phyloP scores from a whole-genome alignment of 352 stramenopile species.

The Phytophthora sojae region DNA sequence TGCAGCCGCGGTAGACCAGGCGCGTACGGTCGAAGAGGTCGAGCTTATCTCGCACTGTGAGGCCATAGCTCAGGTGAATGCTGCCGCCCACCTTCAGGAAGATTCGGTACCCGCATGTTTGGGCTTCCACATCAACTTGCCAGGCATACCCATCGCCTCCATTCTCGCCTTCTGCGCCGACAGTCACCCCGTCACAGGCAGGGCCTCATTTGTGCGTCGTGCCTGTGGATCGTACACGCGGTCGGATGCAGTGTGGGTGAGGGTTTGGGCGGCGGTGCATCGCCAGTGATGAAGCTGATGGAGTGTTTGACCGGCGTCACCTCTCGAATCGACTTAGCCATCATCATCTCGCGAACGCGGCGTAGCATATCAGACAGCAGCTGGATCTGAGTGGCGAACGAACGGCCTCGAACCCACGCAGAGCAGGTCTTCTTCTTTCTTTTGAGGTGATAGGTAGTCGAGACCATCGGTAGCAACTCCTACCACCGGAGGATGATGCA shows the following conservation, averaged over 20 bases:
- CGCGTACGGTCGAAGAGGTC: background rate
- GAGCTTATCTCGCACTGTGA: background rate
- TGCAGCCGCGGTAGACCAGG: background rate
- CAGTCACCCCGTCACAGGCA: background rate
- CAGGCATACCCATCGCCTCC: slow-evolving; percentile 1
- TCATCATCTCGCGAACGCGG: too few relatives aligned
- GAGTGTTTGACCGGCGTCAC: too few relatives aligned
- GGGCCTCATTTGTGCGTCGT: background rate
- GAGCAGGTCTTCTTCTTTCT: too few relatives aligned
- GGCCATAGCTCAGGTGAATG: slow-evolving; percentile 5
- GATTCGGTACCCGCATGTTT: slow-evolving; percentile 9
- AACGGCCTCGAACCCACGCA: too few relatives aligned
- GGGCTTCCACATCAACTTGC: background rate
- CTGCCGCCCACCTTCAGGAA: slow-evolving; percentile 3
- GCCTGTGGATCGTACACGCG: background rate
- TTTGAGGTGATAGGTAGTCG: too few relatives aligned
- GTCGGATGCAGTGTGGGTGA: background rate
- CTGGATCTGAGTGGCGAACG: too few relatives aligned
- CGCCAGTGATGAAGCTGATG: too few relatives aligned
- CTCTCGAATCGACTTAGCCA: too few relatives aligned
- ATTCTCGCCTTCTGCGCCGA: slow-evolving; percentile 7
- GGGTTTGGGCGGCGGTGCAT: too few relatives aligned
- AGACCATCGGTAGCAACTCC: too few relatives aligned
- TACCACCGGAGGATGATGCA: too few relatives aligned
- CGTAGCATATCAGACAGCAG: too few relatives aligned